A percentile compares a stretch with the other conserved stretches of the same genome.
Conservation (phyloP, 2,329 filamentous ascomycete genomes). For the Bipolaris victoriae region DNA sequence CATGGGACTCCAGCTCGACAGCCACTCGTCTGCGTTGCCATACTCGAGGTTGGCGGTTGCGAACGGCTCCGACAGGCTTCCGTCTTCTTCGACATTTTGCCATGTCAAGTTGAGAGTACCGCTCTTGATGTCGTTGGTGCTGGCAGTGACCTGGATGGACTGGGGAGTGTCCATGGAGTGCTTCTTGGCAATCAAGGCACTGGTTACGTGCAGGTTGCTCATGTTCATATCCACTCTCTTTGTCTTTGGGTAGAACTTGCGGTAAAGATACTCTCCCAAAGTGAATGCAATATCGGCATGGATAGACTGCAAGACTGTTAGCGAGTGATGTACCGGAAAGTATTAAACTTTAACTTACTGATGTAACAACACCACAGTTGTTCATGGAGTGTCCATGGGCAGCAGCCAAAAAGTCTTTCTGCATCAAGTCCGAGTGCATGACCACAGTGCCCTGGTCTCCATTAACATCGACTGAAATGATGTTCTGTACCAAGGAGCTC, state of each 20-base stretch:
- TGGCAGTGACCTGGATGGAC: slow-evolving; percentile 11
- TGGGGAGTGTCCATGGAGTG: slow-evolving; percentile 6
- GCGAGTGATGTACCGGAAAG: slow-evolving; percentile 4
- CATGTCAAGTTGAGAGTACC: slow-evolving; percentile 13
- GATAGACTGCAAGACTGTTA: slow-evolving; percentile 42
- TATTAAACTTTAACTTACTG: slow-evolving; percentile 16
- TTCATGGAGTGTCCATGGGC: slow-evolving; percentile 24
- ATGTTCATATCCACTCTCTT: not conserved
- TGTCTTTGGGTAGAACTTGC: not conserved
- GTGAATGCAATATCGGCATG: slow-evolving; percentile 59
- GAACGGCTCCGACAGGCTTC: slow-evolving; percentile 5
- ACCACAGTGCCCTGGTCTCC: slow-evolving; percentile 9
- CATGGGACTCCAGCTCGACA: slow-evolving; percentile 21
- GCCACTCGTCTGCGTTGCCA: slow-evolving; percentile 18
- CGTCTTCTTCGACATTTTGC: slow-evolving; percentile 12
- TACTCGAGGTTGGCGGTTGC: slow-evolving; percentile 11
- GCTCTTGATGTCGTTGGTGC: slow-evolving; percentile 13
- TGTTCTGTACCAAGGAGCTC: not conserved
- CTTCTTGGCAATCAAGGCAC: slow-evolving; percentile 2
- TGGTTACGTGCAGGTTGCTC: not conserved
- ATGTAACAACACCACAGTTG: slow-evolving; percentile 35
- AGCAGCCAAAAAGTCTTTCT: slow-evolving; percentile 17
- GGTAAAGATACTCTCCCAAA: slow-evolving; percentile 52
- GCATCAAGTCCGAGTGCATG: slow-evolving; percentile 18
- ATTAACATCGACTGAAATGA: not conserved